Base-by-base conservation (phyloP, 192 early-diverging fungal species). In the Physocladia obscura region DNA sequence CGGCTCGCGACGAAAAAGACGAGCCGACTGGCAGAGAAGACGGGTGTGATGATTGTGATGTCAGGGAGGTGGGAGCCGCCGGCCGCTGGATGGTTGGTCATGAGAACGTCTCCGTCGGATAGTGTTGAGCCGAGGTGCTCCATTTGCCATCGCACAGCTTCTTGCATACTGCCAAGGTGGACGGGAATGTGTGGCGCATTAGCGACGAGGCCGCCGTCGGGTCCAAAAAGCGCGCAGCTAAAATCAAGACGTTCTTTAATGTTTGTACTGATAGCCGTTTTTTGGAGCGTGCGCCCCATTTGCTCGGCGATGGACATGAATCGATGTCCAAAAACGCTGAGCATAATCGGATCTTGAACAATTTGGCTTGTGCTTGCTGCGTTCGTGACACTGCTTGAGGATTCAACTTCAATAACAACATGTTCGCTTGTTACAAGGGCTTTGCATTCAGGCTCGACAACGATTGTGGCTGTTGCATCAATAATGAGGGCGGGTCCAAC, bases 221-320 rank as follows among this genome's bases (percentile, higher is more conserved):
- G 88, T 26, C 92, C 94, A 87, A 98, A 98, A 35, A 98, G 74
- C 1, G 94, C 97, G 72, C 97, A 98, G 1, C 92, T 94, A 75
- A 98, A 98, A 74, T 98, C 97, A 34, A 98, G 81, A 11, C 97
- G 89, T 76, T 98, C 97, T 67, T 98, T 98, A 74, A 98, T 98
- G 62, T 98, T 98, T 26, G 97, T 97, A 38, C 90, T 92, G 47
- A 97, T 91, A 26, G 94, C 82, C 1, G 97, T 98, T 76, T 96
- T 93, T 75, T 97, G 92, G 6, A 97, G 76, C 26, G 95, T 94
- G 26, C 89, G 81, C 19, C 95, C 95, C 95, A 97, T 97, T 77
- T 97, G 95, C 75, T 97, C 95, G 47, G 95, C 97, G 76, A 98
- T 97, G 57, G 83, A 86, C 97, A 98, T 98, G 70, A 98, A 98